Conservation (phyloP, 768 basidiomycete genomes). For the Leucogyrophana mollusca region DNA sequence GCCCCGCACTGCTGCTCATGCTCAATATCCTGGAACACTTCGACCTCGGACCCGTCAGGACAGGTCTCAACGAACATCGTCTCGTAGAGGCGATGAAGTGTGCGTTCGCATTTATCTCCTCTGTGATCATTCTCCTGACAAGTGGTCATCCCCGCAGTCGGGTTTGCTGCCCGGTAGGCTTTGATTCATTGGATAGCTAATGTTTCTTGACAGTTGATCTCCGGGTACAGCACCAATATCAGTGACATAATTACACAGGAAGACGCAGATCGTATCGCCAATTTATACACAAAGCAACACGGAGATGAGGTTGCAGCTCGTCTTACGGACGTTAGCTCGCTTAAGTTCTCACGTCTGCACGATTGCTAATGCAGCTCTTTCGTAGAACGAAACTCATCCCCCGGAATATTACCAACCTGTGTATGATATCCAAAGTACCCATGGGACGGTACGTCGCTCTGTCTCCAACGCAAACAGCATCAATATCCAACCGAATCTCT, state of each 20-base stretch:
- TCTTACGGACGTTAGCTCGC: slow-evolving; percentile 74
- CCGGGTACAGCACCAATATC: slow-evolving; percentile 63
- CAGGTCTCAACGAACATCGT: slow-evolving; percentile 70
- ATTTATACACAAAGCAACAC: slow-evolving; percentile 70
- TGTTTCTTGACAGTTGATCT: not conserved
- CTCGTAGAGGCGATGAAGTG: slow-evolving; percentile 85
- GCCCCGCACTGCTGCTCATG: too few relatives aligned
- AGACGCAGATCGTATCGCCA: slow-evolving; percentile 50
- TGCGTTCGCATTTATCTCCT: slow-evolving; percentile 29
- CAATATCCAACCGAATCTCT: too few relatives aligned
- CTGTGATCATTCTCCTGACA: slow-evolving; percentile 12
- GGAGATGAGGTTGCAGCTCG: slow-evolving; percentile 59
- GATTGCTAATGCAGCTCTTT: not conserved
- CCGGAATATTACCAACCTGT: slow-evolving; percentile 83
- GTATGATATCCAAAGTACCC: slow-evolving; percentile 74
- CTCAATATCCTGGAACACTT: slow-evolving; percentile 80
- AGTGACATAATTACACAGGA: slow-evolving; percentile 74
- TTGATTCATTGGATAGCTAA: not conserved
- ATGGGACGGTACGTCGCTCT: slow-evolving; percentile 71
- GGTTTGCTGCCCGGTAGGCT: slow-evolving; percentile 59
- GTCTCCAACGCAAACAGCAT: too few relatives aligned
- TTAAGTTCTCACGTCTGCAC: not conserved
- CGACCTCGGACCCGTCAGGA: slow-evolving; percentile 46
- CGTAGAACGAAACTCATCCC: slow-evolving; percentile 76
- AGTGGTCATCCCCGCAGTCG: slow-evolving; percentile 37